Evolutionary conservation across 78 protist species (phyloP), one percentile per base, ranked within the genome.

Genomic region (Ministeria vibrans): DNA sequence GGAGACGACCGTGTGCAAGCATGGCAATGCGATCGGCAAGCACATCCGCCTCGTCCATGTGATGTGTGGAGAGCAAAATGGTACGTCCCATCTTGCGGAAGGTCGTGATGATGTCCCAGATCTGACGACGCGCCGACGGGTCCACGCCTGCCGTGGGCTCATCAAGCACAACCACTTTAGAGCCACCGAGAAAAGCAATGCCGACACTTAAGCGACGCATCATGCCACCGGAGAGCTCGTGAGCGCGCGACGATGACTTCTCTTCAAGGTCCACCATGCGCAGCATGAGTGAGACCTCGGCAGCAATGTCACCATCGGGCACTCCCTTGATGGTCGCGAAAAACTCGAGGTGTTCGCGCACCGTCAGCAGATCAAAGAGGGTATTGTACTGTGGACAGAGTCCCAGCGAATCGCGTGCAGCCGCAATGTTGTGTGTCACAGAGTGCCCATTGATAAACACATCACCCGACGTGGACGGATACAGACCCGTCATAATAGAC

Each of bases 331-430:
- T 77, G 9, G 43, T 0, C 39, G 79, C 86, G 64, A 36, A 91
- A 42, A 91, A 77, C 44, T 0, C 28, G 13, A 92, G 78, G 75
- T 87, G 87, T 66, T 90, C 92, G 30, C 0, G 34, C 39, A 63
- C 95, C 1, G 92, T 84, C 72, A 95, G 70, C 13, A 45, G 1
- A 32, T 74, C 90, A 43, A 86, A 84, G 42, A 95, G 85, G 38
- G 83, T 75, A 83, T 92, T 87, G 45, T 36, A 44, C 90, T 95
- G 98, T 32, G 92, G 94, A 83, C 98, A 94, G 41, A 84, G 23
- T 51, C 98, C 98, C n/a, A 66, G 70, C 30, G 85, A 81, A 4
- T 45, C 23, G 0, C 53, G 59, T 28, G 27, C 39, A n/a, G 30
- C 62, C 22, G 28, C 62, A 6, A 71, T 87, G 42, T 82, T 39